These are phyloP conservation scores for Candida coquimbonensis DNA, from an alignment of 805 yeast species.

Conservation along the genomic window DNA sequence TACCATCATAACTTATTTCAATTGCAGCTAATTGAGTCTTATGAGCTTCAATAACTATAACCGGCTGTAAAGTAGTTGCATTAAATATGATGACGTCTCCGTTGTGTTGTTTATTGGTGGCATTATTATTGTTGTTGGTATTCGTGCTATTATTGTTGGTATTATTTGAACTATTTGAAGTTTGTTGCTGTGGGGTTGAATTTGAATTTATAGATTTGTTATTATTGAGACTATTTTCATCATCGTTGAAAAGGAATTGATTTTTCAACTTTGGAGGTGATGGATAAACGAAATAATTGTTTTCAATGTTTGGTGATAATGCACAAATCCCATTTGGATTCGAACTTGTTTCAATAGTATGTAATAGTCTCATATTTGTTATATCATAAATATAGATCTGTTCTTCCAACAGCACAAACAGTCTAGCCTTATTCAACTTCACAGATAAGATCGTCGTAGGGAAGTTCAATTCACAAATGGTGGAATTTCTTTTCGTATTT, in stretches of 20 bases:
- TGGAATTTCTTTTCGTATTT: constrained; percentile 60
- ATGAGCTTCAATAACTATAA: constrained; percentile 69
- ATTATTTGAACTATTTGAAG: background rate
- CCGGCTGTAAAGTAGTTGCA: constrained; percentile 51
- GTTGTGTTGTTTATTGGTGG: constrained; percentile 30
- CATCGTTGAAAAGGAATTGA: constrained; percentile 3
- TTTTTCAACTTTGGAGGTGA: constrained; percentile 54
- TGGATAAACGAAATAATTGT: constrained; percentile 62
- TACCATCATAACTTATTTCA: constrained; percentile 58
- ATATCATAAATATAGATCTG: constrained; percentile 71
- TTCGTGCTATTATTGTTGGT: background rate
- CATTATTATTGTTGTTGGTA: constrained; percentile 14
- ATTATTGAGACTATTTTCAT: background rate
- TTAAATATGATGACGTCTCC: constrained; percentile 70
- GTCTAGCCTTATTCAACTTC: constrained; percentile 56
- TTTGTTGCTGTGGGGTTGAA: background rate
- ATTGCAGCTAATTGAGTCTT: constrained; percentile 61
- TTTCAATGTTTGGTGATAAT: constrained; percentile 44
- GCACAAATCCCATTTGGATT: constrained; percentile 55
- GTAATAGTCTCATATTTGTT: constrained; percentile 57
- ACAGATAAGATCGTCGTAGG: constrained; percentile 56
- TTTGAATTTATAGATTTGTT: background rate
- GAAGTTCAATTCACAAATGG: constrained; percentile 67
- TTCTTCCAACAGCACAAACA: constrained; percentile 54
- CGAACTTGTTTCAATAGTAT: constrained; percentile 42